Evolutionary conservation across 345 rosid species (phyloP).

Genomic region (Punica granatum): DNA sequence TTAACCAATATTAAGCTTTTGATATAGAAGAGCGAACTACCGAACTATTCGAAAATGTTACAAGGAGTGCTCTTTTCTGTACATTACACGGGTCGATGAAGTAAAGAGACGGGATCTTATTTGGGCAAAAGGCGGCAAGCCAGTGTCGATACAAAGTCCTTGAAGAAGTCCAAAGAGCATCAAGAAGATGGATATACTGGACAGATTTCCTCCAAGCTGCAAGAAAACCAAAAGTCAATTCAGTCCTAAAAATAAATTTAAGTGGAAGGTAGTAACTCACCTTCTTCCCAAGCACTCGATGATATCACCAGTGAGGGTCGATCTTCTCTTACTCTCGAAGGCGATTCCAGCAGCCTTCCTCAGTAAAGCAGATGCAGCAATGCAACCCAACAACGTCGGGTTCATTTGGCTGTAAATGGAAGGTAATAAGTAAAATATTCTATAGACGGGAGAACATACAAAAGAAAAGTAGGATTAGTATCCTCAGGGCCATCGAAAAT

Average conservation of each 20-base stretch:
- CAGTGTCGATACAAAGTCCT: not conserved
- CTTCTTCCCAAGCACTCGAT: conserved; percentile 70
- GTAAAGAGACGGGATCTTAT: not conserved
- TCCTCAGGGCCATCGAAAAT: not conserved
- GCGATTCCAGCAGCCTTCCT: conserved; percentile 87
- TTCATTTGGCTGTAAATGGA: conserved; percentile 26
- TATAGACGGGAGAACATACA: not conserved
- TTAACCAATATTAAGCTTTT: no score
- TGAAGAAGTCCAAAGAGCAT: not conserved
- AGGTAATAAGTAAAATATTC: not conserved
- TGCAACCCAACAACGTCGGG: conserved; percentile 81
- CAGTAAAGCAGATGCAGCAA: conserved; percentile 76
- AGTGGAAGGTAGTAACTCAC: conserved; percentile 17
- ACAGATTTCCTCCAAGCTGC: conserved; percentile 19
- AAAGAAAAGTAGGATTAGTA: not conserved
- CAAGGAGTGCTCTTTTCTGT: not conserved
- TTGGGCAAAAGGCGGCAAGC: not conserved
- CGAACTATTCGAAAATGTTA: no score
- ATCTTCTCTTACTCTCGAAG: conserved; percentile 52
- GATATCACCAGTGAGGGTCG: conserved; percentile 81
- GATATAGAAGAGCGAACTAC: no score
- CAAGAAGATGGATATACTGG: conserved; percentile 6
- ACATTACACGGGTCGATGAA: not conserved
- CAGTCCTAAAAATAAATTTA: not conserved
- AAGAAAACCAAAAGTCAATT: not conserved